phyloP scores from a whole-genome alignment of 2,329 filamentous ascomycete genomes.

The Penicillium sp. region DNA sequence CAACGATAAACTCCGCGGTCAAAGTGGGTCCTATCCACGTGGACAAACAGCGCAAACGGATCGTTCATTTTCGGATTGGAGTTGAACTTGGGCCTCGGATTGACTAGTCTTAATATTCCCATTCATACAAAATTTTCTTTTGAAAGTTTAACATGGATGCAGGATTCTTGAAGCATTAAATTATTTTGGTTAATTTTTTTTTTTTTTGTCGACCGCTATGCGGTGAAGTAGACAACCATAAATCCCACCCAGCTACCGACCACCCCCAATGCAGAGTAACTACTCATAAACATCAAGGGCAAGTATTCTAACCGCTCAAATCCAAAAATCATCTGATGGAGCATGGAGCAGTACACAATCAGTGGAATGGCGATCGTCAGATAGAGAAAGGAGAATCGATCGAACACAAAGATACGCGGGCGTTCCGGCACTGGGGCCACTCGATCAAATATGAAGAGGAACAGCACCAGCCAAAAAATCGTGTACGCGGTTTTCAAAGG shows the following conservation, averaged over 20 bases:
- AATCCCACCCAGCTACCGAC: conserved; percentile 94
- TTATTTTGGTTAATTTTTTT: background rate
- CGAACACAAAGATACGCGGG: conserved; percentile 79
- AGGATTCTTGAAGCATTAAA: background rate
- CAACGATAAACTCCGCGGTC: conserved; percentile 22
- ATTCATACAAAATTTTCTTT: no score
- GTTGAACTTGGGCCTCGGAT: background rate
- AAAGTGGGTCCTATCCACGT: conserved; percentile 21
- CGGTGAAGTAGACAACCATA: conserved; percentile 80
- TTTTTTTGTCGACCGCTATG: conserved; percentile 16
- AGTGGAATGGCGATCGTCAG: conserved; percentile 84
- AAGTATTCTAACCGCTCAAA: conserved; percentile 69
- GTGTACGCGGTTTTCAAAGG: conserved; percentile 93
- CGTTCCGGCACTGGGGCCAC: conserved; percentile 76
- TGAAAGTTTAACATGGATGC: background rate
- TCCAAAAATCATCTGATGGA: conserved; percentile 80
- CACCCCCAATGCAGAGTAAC: conserved; percentile 89
- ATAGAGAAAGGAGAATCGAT: conserved; percentile 84
- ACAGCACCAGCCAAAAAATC: conserved; percentile 80
- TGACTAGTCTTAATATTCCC: no score
- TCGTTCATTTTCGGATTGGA: background rate
- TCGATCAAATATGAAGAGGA: conserved; percentile 79
- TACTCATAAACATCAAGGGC: conserved; percentile 94
- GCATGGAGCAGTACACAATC: conserved; percentile 77
- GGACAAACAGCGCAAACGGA: conserved; percentile 23